A percentile compares a stretch with the other conserved stretches of the same genome.
Evolutionary conservation across 306 rosid species (phyloP).

Genomic region (Vachellia collinsii): DNA sequence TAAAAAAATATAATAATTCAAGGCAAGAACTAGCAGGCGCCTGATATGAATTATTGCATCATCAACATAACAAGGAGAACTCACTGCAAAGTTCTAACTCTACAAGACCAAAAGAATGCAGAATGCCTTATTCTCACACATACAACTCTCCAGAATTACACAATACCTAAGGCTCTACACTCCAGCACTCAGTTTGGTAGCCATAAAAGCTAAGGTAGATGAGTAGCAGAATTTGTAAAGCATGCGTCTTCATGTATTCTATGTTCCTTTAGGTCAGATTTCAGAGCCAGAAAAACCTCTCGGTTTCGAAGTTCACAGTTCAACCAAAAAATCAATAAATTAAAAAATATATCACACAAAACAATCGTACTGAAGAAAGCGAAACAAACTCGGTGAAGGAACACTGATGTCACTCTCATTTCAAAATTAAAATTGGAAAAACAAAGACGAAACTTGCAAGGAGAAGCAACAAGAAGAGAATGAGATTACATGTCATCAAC

Average conservation of each 20-base stretch:
- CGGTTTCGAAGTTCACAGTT: background rate
- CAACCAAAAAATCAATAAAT: background rate
- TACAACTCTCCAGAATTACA: background rate
- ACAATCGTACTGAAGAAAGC: background rate
- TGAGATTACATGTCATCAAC: constrained; percentile 57
- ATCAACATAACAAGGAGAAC: constrained; percentile 1
- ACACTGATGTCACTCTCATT: background rate
- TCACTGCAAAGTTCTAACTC: background rate
- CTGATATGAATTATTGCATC: background rate
- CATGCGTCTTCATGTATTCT: background rate
- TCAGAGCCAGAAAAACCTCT: background rate
- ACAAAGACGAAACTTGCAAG: background rate
- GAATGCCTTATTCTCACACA: background rate
- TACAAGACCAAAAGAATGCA: background rate
- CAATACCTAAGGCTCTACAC: background rate
- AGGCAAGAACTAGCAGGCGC: background rate
- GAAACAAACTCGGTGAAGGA: background rate
- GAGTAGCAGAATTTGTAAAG: background rate
- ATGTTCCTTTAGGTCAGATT: background rate
- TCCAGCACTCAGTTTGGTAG: background rate
- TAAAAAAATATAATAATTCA: constrained; percentile 1
- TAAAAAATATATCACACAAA: background rate
- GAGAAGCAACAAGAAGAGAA: background rate
- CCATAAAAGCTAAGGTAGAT: background rate
- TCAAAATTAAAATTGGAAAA: background rate